Percentiles rank a stretch among this genome's conserved stretches.
phyloP scores from a whole-genome alignment of 495 filamentous ascomycete species.

The Pseudevernia furfuracea region DNA sequence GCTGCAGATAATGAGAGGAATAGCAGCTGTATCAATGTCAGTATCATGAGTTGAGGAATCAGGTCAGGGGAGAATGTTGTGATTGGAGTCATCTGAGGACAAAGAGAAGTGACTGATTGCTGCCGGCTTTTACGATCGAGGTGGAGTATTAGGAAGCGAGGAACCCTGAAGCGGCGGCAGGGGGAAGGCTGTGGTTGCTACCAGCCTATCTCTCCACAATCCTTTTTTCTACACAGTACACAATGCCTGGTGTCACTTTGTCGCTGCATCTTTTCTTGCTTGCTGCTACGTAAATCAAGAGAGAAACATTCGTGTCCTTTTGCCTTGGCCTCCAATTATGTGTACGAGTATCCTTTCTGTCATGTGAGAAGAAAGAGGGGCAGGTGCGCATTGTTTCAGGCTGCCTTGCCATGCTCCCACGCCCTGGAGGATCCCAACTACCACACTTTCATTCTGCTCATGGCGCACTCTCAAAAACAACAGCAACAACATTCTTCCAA shows the following conservation, averaged over 20 bases:
- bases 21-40: background rate
- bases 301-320: background rate
- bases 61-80: background rate
- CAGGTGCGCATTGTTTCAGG: background rate
- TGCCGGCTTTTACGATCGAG: background rate
- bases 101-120: background rate
- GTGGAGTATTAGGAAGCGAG: background rate
- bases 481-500: background rate
- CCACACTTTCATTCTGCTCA: background rate
- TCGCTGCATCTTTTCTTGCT: background rate
- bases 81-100: background rate
- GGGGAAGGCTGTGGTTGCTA: background rate
- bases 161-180: slow-evolving; percentile 1
- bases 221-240: background rate
- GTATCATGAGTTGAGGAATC: background rate
- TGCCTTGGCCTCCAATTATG: background rate
- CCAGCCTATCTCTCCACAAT: background rate
- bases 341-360: background rate
- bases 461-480: background rate
- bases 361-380: background rate
- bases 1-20: background rate
- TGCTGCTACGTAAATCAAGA: background rate
- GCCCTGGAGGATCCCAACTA: background rate
- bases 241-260: background rate
- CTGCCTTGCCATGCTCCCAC: background rate